Conservation (phyloP, 164 flowering plant genomes). For the Malania oleifera region DNA sequence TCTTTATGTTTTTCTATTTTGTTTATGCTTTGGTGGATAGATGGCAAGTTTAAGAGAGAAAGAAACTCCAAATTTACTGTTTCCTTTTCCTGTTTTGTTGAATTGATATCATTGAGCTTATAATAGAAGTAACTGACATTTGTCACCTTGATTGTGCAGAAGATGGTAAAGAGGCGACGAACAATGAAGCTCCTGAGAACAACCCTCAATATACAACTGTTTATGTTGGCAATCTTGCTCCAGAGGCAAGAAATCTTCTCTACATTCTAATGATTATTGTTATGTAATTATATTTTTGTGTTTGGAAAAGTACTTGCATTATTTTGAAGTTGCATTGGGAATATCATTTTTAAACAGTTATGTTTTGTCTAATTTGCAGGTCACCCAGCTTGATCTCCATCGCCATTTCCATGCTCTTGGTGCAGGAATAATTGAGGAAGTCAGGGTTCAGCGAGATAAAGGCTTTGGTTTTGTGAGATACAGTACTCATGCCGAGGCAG, state of each 20-base stretch:
- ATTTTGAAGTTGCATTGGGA: background rate
- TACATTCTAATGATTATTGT: background rate
- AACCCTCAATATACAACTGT: slow-evolving; percentile 92
- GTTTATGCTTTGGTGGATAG: background rate
- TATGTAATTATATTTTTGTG: background rate
- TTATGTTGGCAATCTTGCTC: slow-evolving; percentile 94
- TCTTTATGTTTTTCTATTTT: background rate
- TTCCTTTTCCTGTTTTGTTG: background rate
- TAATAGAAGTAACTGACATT: background rate
- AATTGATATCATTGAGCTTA: background rate
- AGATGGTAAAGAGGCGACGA: slow-evolving; percentile 63
- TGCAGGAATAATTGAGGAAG: slow-evolving; percentile 97
- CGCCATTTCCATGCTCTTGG: slow-evolving; percentile 88
- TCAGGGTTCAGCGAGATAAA: slow-evolving; percentile 86
- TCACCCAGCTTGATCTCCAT: slow-evolving; percentile 86
- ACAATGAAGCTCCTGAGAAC: slow-evolving; percentile 86
- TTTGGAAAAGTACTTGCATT: background rate
- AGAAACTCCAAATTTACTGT: background rate
- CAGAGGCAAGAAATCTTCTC: slow-evolving; percentile 58
- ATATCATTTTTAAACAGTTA: background rate
- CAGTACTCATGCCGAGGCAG: slow-evolving; percentile 87
- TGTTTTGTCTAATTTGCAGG: slow-evolving; percentile 36
- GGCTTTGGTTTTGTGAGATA: slow-evolving; percentile 99
- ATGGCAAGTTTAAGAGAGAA: too few species aligned
- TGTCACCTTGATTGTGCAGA: slow-evolving; percentile 41